Base-by-base conservation (phyloP, 2,329 filamentous ascomycete genomes). In the Pseudopyrenochaeta lycopersici region DNA sequence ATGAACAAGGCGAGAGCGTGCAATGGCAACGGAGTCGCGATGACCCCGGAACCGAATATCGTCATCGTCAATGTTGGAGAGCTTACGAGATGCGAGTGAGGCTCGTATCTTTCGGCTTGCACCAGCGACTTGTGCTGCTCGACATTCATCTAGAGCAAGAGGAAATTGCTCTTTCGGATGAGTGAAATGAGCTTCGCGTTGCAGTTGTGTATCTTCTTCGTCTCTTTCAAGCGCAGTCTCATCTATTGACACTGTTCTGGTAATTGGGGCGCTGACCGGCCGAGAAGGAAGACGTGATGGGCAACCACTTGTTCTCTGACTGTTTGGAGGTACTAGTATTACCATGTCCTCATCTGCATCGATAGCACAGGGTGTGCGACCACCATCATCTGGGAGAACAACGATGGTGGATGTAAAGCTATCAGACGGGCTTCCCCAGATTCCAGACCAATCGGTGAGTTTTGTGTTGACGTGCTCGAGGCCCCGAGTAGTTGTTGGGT, bases 401-500 rank as follows among this genome's bases (percentile, higher is more conserved):
- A 68, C 58, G 21, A 71, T 59, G 2, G 64, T 64, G 11, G 67
- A 64, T n/a, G 57, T 67, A 52, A 66, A 70, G 12, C 44, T 44
- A 2, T 55, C 39, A 1, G 58, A 54, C 3, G 54, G 56, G 3
- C 42, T 49, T n/a, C 59, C 60, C 51, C 58, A 63, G 4, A 46
- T 63, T 29, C 62, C 66, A 14, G 67, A 62, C 68, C 73, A 73
- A 20, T 71, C 64, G 2, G 60, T 54, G 6, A 75, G 62, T 46
- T 73, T 73, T 0, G 63, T 61, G 27, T 74, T 72, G 32, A 74
- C 68, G 7, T 66, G 58, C 12, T 72, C 64, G 2, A 75, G 60
- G 4, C 66, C 67, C 15, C 43, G 47, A n/a, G 55, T 40, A 30
- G 60, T 44, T 40, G 49, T 52, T 4, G 63, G 63, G 15, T 38